A percentile compares a stretch with the other conserved stretches of the same genome.
Conservation (phyloP, 345 rosid species). For the Noccaea bulbosa region DNA sequence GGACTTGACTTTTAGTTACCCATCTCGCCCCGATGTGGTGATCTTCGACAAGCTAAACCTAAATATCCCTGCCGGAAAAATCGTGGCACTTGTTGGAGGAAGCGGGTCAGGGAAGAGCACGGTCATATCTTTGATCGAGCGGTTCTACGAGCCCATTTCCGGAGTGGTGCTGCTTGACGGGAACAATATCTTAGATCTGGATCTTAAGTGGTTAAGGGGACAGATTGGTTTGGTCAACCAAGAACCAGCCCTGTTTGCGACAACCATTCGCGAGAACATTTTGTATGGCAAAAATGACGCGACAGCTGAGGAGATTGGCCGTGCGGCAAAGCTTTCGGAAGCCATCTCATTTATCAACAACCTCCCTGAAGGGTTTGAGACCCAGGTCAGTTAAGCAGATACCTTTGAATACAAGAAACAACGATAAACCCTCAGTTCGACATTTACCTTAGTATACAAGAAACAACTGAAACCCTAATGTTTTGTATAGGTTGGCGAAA, state of each 20-base stretch:
- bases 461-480: background rate
- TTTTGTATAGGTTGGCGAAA: slow-evolving; percentile 73
- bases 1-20: slow-evolving; percentile 74
- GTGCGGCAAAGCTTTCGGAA: slow-evolving; percentile 89
- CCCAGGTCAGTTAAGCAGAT: slow-evolving; percentile 60
- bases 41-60: slow-evolving; percentile 68
- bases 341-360: slow-evolving; percentile 81
- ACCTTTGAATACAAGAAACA: background rate
- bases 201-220: slow-evolving; percentile 83
- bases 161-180: slow-evolving; percentile 76
- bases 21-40: slow-evolving; percentile 78
- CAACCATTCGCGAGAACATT: slow-evolving; percentile 82
- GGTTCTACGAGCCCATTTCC: slow-evolving; percentile 82
- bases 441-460: background rate
- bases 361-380: slow-evolving; percentile 91
- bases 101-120: slow-evolving; percentile 99
- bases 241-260: slow-evolving; percentile 92
- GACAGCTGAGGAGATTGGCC: slow-evolving; percentile 62
- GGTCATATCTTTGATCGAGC: slow-evolving; percentile 82
- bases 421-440: background rate
- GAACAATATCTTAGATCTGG: slow-evolving; percentile 60
- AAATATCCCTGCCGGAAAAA: slow-evolving; percentile 74
- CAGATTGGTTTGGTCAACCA: slow-evolving; percentile 93
- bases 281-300: slow-evolving; percentile 89
- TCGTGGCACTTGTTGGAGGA: slow-evolving; percentile 94